phyloP scores from a whole-genome alignment of 768 basidiomycete genomes.

The Galerina marginata region DNA sequence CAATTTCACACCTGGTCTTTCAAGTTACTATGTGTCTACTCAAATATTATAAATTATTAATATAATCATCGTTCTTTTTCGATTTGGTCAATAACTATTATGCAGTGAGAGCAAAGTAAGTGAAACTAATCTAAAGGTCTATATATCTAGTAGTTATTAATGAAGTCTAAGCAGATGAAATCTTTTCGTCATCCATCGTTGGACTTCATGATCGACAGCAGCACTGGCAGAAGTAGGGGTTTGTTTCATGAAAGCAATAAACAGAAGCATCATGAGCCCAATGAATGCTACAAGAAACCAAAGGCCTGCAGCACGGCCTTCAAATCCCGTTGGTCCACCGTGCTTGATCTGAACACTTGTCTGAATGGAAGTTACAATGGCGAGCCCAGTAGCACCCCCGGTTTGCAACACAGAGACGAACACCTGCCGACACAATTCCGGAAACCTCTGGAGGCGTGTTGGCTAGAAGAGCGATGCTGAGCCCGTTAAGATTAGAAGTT shows the following conservation, averaged over 20 bases:
- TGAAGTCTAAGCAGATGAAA: too few relatives aligned
- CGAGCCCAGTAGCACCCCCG: constrained; percentile 55
- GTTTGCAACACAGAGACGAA: constrained; percentile 60
- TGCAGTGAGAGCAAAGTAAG: too few relatives aligned
- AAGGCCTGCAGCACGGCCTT: constrained; percentile 49
- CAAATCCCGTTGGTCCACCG: constrained; percentile 36
- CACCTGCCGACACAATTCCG: constrained; percentile 60
- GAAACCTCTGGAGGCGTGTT: constrained; percentile 52
- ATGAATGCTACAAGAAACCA: constrained; percentile 48
- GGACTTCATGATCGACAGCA: too few relatives aligned
- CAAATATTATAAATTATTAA: too few relatives aligned
- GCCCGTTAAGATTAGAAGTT: not conserved
- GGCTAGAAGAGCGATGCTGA: constrained; percentile 56
- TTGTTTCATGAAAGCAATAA: constrained; percentile 18
- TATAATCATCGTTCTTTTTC: too few relatives aligned
- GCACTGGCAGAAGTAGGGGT: not conserved
- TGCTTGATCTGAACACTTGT: constrained; percentile 43
- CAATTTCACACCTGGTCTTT: not conserved
- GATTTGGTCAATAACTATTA: too few relatives aligned
- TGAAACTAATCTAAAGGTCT: too few relatives aligned
- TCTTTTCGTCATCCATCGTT: not conserved
- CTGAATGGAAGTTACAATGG: constrained; percentile 54
- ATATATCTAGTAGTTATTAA: too few relatives aligned
- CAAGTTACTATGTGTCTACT: too few relatives aligned
- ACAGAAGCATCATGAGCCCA: constrained; percentile 8